These are phyloP conservation scores for Vaccinium macrocarpon DNA, from an alignment of 148 eudicot genomes.

Conservation along the genomic window DNA sequence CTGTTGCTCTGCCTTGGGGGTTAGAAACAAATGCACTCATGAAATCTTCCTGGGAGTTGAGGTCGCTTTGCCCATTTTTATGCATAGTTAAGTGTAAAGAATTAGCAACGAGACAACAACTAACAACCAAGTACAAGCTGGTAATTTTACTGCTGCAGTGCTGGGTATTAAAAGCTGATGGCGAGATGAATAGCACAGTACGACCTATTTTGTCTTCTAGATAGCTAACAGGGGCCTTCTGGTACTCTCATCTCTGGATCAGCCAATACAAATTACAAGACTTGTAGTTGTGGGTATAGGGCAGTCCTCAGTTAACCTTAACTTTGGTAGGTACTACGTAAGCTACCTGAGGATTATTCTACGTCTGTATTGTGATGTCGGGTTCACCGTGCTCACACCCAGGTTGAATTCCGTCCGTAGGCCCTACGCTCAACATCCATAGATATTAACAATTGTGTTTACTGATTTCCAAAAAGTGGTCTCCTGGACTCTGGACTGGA, in stretches of 20 bases:
- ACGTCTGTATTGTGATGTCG: too few species aligned
- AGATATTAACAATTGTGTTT: too few species aligned
- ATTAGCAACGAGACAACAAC: not conserved
- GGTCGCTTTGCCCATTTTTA: too few species aligned
- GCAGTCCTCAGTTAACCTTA: not conserved
- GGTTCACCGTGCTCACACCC: too few species aligned
- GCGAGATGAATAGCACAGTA: not conserved
- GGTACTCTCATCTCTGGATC: not conserved
- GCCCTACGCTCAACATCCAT: too few species aligned
- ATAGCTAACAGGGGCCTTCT: not conserved
- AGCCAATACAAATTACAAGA: not conserved
- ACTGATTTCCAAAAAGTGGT: too few species aligned
- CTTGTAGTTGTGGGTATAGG: not conserved
- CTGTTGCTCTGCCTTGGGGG: too few species aligned
- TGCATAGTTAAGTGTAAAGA: too few species aligned
- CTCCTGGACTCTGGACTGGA: too few species aligned
- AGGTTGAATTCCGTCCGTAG: too few species aligned
- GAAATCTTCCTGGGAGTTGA: too few species aligned
- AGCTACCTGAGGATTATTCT: not conserved
- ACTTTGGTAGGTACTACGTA: not conserved
- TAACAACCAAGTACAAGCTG: not conserved
- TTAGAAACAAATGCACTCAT: too few species aligned
- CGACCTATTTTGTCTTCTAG: not conserved
- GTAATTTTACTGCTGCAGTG: not conserved
- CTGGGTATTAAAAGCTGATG: not conserved